Conservation (phyloP, 345 rosid genomes). For the Euphorbia tirucalli region DNA sequence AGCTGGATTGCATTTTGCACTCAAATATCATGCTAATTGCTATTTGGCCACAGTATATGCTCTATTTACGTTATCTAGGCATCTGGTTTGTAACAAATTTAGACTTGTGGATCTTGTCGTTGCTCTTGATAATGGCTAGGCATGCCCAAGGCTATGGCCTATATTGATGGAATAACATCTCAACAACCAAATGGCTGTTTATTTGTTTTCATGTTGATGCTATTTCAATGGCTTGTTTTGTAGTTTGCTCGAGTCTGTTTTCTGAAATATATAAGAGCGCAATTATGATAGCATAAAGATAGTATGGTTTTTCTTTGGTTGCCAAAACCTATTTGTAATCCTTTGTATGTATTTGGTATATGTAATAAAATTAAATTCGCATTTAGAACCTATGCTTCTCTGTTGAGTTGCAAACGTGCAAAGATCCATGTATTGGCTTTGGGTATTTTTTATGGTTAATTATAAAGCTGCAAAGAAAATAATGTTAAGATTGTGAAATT, state of each 20-base stretch:
- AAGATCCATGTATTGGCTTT: background rate
- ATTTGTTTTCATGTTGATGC: background rate
- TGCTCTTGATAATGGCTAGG: background rate
- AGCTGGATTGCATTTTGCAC: background rate
- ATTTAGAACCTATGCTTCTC: background rate
- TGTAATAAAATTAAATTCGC: background rate
- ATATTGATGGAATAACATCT: background rate
- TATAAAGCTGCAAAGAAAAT: background rate
- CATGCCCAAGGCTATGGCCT: background rate
- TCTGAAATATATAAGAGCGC: background rate
- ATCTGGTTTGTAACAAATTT: background rate
- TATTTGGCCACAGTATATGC: background rate
- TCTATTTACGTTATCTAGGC: background rate
- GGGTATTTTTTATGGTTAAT: background rate
- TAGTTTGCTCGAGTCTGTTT: background rate
- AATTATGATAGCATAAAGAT: background rate
- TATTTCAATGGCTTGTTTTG: background rate
- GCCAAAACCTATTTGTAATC: background rate
- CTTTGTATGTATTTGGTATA: background rate
- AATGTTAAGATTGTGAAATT: background rate
- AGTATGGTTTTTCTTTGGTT: background rate
- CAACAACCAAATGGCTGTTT: background rate
- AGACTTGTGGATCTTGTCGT: background rate
- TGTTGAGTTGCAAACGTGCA: background rate
- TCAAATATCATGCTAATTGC: background rate